Base-by-base conservation (phyloP, 352 stramenopile species). In the Pythium phragmitis region DNA sequence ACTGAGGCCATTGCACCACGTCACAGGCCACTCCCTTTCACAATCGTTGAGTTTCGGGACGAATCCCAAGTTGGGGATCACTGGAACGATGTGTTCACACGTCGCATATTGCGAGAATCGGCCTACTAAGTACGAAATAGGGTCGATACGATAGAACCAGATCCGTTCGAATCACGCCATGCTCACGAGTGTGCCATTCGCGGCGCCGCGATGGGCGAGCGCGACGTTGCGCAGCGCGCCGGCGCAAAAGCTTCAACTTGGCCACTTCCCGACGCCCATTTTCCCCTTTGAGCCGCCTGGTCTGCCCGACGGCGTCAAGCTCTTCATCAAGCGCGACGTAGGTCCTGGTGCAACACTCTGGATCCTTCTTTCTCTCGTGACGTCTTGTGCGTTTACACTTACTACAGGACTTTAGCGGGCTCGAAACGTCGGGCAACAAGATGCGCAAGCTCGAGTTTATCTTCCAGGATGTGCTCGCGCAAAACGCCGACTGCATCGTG, bases 381-480 rank as follows among this genome's bases (percentile, higher is more conserved):
- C 1, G 46, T 58, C 7, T 37, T 68, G n/a, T n/a, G 17, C 50
- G 9, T 34, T 16, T 1, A 23, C 17, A 30, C 26, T 30, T 30
- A 30, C 26, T 30, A n/a, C 52, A 88, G 79, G 86, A 94, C 58
- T 94, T 92, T 58, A 94, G 86, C 59, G 94, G 92, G 1, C 72
- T 94, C 28, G 92, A 98, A 72, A 91, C 93, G 30, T 97, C 92
- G 17, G 94, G 94, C 26, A 98, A 98, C 74, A 98, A 98, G 74
- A 89, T 97, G 72, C 91, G 94, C 57, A 98, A 98, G 70, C 78
- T 98, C 36, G 94, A 98, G 80, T 98, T 98, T 72, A 73, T 98
- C 9, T 69, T 98, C 60, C 86, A 91, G 14, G 89, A 98, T 50
- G 94, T 92, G 30, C 50, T 97, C n/a, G 77, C 73, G n/a, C 75